Base-by-base conservation (phyloP, 140 eudicot genomes). In the Senecio squalidus region DNA sequence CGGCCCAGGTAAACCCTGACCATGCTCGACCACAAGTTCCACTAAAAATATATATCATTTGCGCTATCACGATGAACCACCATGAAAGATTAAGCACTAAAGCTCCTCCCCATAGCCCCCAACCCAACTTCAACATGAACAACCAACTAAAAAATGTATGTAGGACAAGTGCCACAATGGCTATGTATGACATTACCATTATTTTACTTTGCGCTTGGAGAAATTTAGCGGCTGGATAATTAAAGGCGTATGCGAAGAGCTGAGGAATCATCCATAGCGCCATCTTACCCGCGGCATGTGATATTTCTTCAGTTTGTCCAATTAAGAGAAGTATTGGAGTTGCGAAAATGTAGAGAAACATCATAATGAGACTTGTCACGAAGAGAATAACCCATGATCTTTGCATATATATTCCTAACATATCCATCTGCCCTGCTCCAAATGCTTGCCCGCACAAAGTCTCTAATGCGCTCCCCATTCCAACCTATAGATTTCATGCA, bases 31-130 rank as follows among this genome's bases (percentile, higher is more conserved):
- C 95, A 51, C 95, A 85, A 1, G 81, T 67, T 11, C 95, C 97
- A 34, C 79, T 73, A 4, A 82, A 29, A 0, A 89, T 75, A 53
- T 85, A 85, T 0, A 73, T 13, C 57, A 89, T 66, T 75, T 85
- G 95, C 21, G 89, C 89, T 58, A 75, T 53, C 58, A 81, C 93
- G 43, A 85, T 82, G 74, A 89, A 82, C 97, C 95, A 85, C 97
- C 97, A 89, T 10, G 95, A 82, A 4, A 23, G 5, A 21, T 89
- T 72, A 1, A 89, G 66, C 53, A 79, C 92, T 24, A 75, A 5
- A 14, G 93, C 89, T 0, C 80, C 97, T 0, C 93, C 97, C 34
- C 55, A 82, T 11, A 89, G 53, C 10, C 95, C 97, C 97, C 89
- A 82, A 26, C 76, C 75, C 44, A 80, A 51, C 39, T 57, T 85